Percentiles rank a stretch among this genome's conserved stretches.
Evolutionary conservation across 495 filamentous ascomycete species (phyloP).

Genomic region (Aspergillus saccharolyticus): DNA sequence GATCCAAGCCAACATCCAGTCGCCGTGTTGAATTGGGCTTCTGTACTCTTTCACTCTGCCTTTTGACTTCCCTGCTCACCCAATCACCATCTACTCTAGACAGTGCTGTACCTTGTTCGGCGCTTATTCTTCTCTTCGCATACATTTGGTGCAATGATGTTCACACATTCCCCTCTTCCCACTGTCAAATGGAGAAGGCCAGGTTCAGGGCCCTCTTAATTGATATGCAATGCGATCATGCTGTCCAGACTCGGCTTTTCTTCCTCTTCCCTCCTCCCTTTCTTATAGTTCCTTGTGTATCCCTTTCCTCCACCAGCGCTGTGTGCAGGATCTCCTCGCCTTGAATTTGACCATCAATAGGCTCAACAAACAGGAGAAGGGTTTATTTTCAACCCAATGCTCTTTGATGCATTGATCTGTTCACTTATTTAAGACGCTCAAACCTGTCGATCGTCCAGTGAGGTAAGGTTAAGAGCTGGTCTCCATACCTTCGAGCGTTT

Average conservation of each 20-base stretch:
- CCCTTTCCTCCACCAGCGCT: neutral
- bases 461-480: conserved; percentile 29
- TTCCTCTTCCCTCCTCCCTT: conserved; percentile 9
- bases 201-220: conserved; percentile 18
- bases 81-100: conserved; percentile 27
- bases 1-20: conserved; percentile 21
- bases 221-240: conserved; percentile 34
- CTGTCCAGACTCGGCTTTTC: conserved; percentile 15
- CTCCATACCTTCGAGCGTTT: conserved; percentile 19
- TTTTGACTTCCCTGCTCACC: conserved; percentile 9
- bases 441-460: neutral
- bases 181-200: neutral
- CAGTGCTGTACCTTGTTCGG: conserved; percentile 23
- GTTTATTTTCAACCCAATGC: neutral
- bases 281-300: neutral
- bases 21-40: conserved; percentile 11
- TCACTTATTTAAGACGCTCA: neutral
- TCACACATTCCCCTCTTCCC: conserved; percentile 4
- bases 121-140: conserved; percentile 25
- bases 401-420: neutral
- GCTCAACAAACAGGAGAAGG: neutral
- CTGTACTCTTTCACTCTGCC: conserved; percentile 14
- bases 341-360: conserved; percentile 11
- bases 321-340: neutral
- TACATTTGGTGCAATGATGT: conserved; percentile 9